Evolutionary conservation across 345 rosid genomes (phyloP).

Genomic region (Acer saccharum): DNA sequence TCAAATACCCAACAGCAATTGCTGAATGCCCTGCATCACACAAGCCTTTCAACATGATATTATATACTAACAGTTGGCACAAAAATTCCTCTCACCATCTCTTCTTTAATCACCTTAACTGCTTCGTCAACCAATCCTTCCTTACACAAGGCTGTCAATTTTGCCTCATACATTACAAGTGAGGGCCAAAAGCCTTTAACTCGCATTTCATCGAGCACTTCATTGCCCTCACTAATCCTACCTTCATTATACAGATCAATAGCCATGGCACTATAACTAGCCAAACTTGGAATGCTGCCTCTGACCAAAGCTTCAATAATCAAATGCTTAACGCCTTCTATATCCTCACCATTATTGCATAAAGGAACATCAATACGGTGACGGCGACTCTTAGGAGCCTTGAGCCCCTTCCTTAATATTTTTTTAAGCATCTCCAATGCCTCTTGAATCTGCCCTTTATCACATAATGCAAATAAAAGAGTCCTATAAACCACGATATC

Average conservation of each 20-base stretch:
- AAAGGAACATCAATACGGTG: conserved; percentile 48
- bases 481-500: conserved; percentile 82
- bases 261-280: conserved; percentile 75
- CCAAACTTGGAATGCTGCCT: conserved; percentile 68
- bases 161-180: conserved; percentile 54
- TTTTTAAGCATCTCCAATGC: conserved; percentile 74
- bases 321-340: conserved; percentile 53
- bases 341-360: conserved; percentile 39
- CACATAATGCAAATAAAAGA: conserved; percentile 75
- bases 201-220: conserved; percentile 57
- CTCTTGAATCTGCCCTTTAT: conserved; percentile 69
- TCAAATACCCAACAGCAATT: conserved; percentile 58
- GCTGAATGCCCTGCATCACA: conserved; percentile 56
- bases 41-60: conserved; percentile 57
- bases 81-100: conserved; percentile 54
- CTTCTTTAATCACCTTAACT: conserved; percentile 54
- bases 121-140: conserved; percentile 59
- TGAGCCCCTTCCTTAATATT: conserved; percentile 78
- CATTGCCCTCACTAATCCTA: conserved; percentile 60
- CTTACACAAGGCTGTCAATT: conserved; percentile 63
- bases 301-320: conserved; percentile 67
- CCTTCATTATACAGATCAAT: conserved; percentile 66
- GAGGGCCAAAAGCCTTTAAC: conserved; percentile 68
- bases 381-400: conserved; percentile 57
- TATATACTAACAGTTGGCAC: conserved; percentile 64